These are phyloP conservation scores for Solanum etuberosum DNA, from an alignment of 257 asterid genomes.

Conservation along the genomic window DNA sequence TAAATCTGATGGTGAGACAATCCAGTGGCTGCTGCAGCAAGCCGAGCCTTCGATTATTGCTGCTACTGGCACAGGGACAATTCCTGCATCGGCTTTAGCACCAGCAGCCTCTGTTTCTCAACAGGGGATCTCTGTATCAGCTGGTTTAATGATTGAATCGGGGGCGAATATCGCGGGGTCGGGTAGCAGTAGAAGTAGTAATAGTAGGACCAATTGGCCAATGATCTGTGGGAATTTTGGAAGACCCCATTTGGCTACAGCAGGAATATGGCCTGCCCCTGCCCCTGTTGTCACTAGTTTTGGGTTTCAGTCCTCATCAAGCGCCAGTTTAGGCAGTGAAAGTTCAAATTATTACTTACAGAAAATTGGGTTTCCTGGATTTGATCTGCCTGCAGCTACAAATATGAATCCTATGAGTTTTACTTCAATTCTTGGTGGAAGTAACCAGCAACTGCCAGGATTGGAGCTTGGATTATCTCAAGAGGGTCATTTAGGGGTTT, in stretches of 20 bases:
- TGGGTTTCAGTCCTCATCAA: neutral
- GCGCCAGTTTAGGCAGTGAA: constrained; percentile 25
- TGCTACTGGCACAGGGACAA: constrained; percentile 67
- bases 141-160: constrained; percentile 39
- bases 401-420: constrained; percentile 45
- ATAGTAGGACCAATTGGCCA: constrained; percentile 44
- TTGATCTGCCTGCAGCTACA: constrained; percentile 36
- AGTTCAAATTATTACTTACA: constrained; percentile 28
- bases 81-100: constrained; percentile 64
- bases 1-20: constrained; percentile 70
- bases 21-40: constrained; percentile 72
- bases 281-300: neutral
- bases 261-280: constrained; percentile 41
- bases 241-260: constrained; percentile 31
- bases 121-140: constrained; percentile 27
- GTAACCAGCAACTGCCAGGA: constrained; percentile 41
- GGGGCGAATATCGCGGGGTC: constrained; percentile 4
- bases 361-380: constrained; percentile 47
- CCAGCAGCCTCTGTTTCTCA: constrained; percentile 41
- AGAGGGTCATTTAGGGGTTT: constrained; percentile 53
- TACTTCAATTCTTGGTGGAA: constrained; percentile 43
- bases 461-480: constrained; percentile 69
- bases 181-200: constrained; percentile 3
- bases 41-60: constrained; percentile 73
- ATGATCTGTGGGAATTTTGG: constrained; percentile 37